phyloP scores from a whole-genome alignment of 2,329 filamentous ascomycete species.

The Diaporthe citriasiana region DNA sequence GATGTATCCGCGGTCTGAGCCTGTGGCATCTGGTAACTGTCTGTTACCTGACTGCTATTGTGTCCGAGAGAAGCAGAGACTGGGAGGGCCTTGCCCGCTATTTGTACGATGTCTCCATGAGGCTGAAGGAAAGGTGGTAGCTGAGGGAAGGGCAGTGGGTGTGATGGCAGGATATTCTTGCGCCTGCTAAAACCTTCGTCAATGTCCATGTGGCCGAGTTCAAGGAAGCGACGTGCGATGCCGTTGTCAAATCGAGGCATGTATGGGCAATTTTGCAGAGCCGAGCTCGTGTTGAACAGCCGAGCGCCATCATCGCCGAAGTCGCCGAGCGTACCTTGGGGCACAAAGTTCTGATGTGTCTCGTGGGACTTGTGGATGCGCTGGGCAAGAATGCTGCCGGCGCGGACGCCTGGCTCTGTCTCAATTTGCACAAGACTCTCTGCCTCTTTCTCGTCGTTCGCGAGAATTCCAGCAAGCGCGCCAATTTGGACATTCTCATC shows the following conservation, averaged over 20 bases:
- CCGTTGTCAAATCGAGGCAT: background rate
- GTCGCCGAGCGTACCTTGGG: background rate
- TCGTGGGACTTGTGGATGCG: background rate
- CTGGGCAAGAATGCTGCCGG: background rate
- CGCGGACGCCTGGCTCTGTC: background rate
- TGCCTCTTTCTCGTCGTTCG: background rate
- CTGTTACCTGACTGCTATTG: background rate
- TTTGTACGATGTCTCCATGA: background rate
- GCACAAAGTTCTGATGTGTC: background rate
- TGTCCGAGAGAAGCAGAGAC: background rate
- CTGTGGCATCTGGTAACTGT: background rate
- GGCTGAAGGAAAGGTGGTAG: background rate
- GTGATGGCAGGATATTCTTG: too few species aligned
- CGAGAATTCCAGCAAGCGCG: background rate
- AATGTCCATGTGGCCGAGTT: background rate
- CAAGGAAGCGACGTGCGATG: background rate
- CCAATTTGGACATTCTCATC: background rate
- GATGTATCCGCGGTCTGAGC: background rate
- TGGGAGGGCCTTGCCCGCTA: background rate
- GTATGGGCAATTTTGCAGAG: background rate
- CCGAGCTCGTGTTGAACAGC: background rate
- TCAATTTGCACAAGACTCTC: too few species aligned
- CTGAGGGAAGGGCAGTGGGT: background rate
- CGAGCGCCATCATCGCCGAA: background rate
- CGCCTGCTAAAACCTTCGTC: background rate